These are phyloP conservation scores for Reticulascus tulasneorum DNA, from an alignment of 2,329 filamentous ascomycete genomes.

Conservation along the genomic window DNA sequence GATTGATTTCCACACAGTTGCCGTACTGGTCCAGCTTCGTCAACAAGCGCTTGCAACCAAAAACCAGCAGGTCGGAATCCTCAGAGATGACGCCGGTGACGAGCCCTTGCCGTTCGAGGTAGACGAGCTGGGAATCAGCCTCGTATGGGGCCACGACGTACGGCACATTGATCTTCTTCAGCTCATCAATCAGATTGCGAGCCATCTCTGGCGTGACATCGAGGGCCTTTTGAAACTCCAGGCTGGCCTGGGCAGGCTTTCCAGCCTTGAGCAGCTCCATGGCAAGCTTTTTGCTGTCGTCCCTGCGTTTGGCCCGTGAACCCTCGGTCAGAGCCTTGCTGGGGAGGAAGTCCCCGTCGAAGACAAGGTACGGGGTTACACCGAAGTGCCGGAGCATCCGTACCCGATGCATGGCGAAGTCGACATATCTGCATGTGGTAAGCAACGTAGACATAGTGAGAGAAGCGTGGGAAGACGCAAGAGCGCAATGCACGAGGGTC, in stretches of 20 bases:
- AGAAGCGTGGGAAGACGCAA: neutral
- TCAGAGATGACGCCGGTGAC: conserved; percentile 90
- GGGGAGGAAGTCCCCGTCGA: conserved; percentile 91
- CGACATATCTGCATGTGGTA: conserved; percentile 64
- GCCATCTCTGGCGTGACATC: conserved; percentile 98
- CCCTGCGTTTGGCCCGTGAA: conserved; percentile 68
- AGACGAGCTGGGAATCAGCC: conserved; percentile 94
- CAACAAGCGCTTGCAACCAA: conserved; percentile 83
- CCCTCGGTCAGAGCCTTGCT: conserved; percentile 88
- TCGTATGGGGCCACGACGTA: conserved; percentile 97
- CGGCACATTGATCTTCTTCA: conserved; percentile 74
- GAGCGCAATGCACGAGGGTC: conserved; percentile 1
- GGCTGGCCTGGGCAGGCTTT: conserved; percentile 72
- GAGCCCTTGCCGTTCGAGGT: conserved; percentile 80
- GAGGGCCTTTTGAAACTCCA: conserved; percentile 89
- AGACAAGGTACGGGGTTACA: conserved; percentile 90
- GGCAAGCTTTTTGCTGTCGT: conserved; percentile 71
- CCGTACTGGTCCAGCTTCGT: conserved; percentile 95
- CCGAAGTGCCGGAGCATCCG: conserved; percentile 93
- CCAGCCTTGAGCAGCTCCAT: conserved; percentile 78
- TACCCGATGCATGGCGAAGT: conserved; percentile 85
- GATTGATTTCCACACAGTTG: conserved; percentile 86
- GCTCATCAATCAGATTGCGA: conserved; percentile 80
- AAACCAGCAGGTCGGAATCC: conserved; percentile 93
- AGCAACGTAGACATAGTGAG: neutral